These are phyloP conservation scores for Nannizziopsis barbatae DNA, from an alignment of 2,329 filamentous ascomycete species.

Conservation along the genomic window DNA sequence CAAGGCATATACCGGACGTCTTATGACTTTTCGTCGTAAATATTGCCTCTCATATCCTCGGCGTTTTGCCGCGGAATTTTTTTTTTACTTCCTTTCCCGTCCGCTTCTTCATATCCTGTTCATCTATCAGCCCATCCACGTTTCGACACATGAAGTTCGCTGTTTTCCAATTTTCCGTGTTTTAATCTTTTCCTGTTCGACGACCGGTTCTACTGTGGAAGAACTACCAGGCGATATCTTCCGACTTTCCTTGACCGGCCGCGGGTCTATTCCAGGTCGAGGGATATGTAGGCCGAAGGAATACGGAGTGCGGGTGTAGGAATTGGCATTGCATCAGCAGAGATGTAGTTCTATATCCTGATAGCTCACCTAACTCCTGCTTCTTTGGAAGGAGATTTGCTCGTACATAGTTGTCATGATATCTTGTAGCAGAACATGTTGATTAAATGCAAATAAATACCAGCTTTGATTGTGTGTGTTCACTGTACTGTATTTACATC, in stretches of 20 bases:
- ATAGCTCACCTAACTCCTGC: neutral
- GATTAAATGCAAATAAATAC: neutral
- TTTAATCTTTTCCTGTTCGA: neutral
- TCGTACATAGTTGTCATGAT: neutral
- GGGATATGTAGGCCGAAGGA: neutral
- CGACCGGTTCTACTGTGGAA: neutral
- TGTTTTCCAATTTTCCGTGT: neutral
- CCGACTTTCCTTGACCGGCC: neutral
- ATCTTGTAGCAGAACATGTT: conserved; percentile 1
- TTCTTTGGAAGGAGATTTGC: neutral
- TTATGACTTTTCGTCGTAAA: conserved; percentile 6
- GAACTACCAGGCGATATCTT: neutral
- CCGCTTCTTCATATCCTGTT: conserved; percentile 12
- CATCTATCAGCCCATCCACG: neutral
- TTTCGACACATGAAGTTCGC: conserved; percentile 5
- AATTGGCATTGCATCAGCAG: neutral
- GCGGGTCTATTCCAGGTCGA: neutral
- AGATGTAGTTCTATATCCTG: neutral
- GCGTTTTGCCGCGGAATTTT: conserved; percentile 8
- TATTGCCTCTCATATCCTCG: conserved; percentile 2
- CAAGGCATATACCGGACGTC: conserved; percentile 17
- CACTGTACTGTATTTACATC: too few relatives aligned
- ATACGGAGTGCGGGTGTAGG: neutral
- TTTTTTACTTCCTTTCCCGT: conserved; percentile 10
- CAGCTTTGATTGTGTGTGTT: neutral